Percentiles rank a stretch among this genome's conserved stretches.
Evolutionary conservation across 2,329 filamentous ascomycete species (phyloP).

Genomic region (Alternaria conjuncta): DNA sequence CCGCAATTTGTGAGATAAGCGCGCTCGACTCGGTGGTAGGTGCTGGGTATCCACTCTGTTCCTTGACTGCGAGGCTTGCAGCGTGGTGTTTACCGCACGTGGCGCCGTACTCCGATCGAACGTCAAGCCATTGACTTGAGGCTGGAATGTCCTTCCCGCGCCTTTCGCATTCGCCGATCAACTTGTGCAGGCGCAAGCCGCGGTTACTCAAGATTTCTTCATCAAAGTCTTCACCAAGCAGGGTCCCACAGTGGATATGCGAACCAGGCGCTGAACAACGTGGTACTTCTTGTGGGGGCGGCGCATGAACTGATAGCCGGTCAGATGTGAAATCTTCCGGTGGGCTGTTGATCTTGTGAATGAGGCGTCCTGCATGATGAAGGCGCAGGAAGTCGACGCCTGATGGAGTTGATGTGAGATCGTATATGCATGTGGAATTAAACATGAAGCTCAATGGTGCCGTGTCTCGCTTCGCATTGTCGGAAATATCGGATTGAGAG

Average conservation of each 20-base stretch:
- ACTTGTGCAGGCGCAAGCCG: neutral
- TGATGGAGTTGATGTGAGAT: conserved; percentile 10
- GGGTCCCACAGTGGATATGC: conserved; percentile 2
- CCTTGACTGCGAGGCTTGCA: conserved; percentile 11
- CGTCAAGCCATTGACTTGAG: conserved; percentile 5
- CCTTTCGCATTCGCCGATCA: conserved; percentile 1
- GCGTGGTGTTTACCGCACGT: conserved; percentile 13
- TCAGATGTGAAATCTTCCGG: conserved; percentile 4
- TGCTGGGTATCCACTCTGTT: conserved; percentile 4
- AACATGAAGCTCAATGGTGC: conserved; percentile 1
- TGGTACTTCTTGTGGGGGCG: conserved; percentile 10
- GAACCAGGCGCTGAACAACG: conserved; percentile 11
- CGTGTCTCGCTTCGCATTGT: conserved; percentile 16
- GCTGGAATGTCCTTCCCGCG: conserved; percentile 4
- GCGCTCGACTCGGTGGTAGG: conserved; percentile 11
- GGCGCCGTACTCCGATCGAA: conserved; percentile 17
- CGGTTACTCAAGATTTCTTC: conserved; percentile 3
- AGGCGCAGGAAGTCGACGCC: conserved; percentile 7
- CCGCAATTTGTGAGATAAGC: conserved; percentile 19
- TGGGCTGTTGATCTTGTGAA: conserved; percentile 1
- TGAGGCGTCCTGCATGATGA: conserved; percentile 6
- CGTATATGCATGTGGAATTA: conserved; percentile 3
- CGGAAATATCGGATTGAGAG: conserved; percentile 4
- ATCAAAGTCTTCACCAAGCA: neutral
- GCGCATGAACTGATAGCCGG: conserved; percentile 8